Base-by-base conservation (phyloP, 306 rosid genomes). In the Glycine soja region DNA sequence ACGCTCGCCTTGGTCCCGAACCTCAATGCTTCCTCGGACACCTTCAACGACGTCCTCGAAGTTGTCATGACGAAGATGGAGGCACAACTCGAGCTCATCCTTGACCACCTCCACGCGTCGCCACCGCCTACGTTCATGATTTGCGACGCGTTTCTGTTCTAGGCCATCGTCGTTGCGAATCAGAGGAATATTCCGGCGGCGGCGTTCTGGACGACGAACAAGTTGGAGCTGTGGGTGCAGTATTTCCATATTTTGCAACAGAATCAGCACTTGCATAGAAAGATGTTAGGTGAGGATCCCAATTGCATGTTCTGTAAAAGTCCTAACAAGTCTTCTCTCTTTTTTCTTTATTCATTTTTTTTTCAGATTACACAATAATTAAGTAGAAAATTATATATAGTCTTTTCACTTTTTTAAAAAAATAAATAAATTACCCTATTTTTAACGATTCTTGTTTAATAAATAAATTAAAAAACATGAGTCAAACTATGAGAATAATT, bases 41-140 rank as follows among this genome's bases (percentile, higher is more conserved):
- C 85, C 46, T 43, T 86, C 19, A 1, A 48, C 5, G 53, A 16
- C 43, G 73, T 85, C 30, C 11, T 82, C 1, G 85, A 85, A 24
- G 91, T 86, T 3, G 50, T 86, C 8, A 83, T 65, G 85, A 91
- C 86, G 1, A 57, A 86, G 19, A 81, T 91, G 87, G 89, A 91
- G 80, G 70, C 78, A 3, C 91, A 91, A 1, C 36, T 91, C 11
- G 87, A 85, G 61, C 14, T 2, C 67, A 54, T 91, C 3, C 73
- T 89, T 0, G 79, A 86, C 42, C 50, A 45, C 42, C 88, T 88
- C 6, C 69, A 36, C 42, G 80, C 50, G 10, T 78, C 70, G 11
- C 40, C 40, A 10, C 40, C 4, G 4, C 68, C 81, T 0, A 66
- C 80, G 0, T 2, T 59, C 7, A 61, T 89, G 5, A 14, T 89